phyloP scores from a whole-genome alignment of 108 stramenopile species.

The Discostella stelligeroides region DNA sequence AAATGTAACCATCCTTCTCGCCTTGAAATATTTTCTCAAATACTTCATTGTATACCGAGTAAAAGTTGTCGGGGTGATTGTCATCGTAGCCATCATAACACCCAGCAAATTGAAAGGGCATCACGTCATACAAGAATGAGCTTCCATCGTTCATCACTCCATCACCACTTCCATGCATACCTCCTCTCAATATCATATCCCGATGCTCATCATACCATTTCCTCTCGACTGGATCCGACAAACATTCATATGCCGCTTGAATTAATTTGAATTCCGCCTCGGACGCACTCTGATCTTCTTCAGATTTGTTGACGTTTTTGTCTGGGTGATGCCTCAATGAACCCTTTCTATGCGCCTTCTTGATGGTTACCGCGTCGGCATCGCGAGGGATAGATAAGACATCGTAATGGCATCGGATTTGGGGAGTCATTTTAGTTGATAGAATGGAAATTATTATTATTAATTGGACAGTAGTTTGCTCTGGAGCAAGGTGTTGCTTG shows the following conservation, averaged over 20 bases:
- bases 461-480: no score
- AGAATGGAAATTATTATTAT: background rate
- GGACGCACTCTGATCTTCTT: constrained; percentile 40
- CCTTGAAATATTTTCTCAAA: constrained; percentile 70
- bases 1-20: constrained; percentile 59
- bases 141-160: constrained; percentile 18
- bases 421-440: constrained; percentile 12
- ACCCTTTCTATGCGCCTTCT: constrained; percentile 94
- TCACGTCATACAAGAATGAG: constrained; percentile 79
- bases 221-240: constrained; percentile 87
- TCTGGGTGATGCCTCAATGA: constrained; percentile 96
- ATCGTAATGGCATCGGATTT: constrained; percentile 82
- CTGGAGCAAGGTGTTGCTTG: no score
- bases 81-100: constrained; percentile 78
- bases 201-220: constrained; percentile 94
- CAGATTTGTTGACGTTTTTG: constrained; percentile 67
- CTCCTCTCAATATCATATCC: constrained; percentile 79
- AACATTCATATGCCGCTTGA: constrained; percentile 94
- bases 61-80: constrained; percentile 62
- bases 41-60: constrained; percentile 60
- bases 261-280: constrained; percentile 79
- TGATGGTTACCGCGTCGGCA: constrained; percentile 87
- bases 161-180: constrained; percentile 28
- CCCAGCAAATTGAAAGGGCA: constrained; percentile 64
- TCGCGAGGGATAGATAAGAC: constrained; percentile 81